Base-by-base conservation (phyloP, 371 early-diverging fungal genomes). In the Mortierella sp. region DNA sequence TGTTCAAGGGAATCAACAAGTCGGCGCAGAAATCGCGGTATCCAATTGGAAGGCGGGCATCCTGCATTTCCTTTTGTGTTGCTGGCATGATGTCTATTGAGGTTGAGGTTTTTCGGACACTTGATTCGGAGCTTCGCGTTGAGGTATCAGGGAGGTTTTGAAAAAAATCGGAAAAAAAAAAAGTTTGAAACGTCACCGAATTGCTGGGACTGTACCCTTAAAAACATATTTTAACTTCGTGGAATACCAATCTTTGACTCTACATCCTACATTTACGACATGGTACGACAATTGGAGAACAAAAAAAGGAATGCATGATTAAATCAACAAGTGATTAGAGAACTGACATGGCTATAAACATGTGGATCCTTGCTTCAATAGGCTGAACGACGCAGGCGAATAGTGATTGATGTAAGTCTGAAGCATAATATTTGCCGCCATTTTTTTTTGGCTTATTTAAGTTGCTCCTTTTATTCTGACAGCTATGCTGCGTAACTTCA, bases 11-110 rank as follows among this genome's bases (percentile, higher is more conserved):
- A 64, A 96, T 92, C 57, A 96, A 88, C 64, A 97, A 85, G 75
- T 96, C 93, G 37, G 97, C 94, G 84, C 98, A 98, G 84, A 93
- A 95, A 89, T 98, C 98, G 64, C 98, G 92, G 86, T 90, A 96
- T 63, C 91, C 92, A 49, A 96, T 82, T 23, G 97, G 97, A 67
- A 98, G 89, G 58, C 92, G 90, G 57, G 93, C 90, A 75, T 94
- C 92, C 32, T 85, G 86, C 92, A 98, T 91, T 70, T 96, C 96
- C 78, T 93, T 85, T 75, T 95, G 93, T 66, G 96, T 86, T 26
- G 94, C 94, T 82, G 91, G 87, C 94, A 95, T 95, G 47, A n/a
- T 34, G 15, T 54, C 17, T 15, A 23, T 28, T 8, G 31, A 31
- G 3, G 54, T 54, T 28, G 54, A 28, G 28, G 9, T 53, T 54